phyloP scores from a whole-genome alignment of 208 protist species.

The Leishmania aethiopica region DNA sequence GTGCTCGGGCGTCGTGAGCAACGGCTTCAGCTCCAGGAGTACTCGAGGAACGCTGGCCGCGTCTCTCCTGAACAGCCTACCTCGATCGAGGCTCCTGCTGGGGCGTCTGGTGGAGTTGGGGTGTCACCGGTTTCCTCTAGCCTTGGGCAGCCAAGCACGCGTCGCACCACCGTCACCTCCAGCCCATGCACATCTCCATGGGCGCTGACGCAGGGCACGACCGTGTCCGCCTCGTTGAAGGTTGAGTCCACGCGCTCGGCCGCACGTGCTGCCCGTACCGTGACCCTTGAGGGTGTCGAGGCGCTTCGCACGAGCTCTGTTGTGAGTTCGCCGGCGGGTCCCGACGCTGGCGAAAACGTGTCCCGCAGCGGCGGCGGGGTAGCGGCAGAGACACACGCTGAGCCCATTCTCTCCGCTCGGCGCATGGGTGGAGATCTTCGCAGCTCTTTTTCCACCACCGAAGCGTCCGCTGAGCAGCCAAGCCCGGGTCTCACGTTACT shows the following conservation, averaged over 20 bases:
- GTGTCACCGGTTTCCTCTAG: neutral
- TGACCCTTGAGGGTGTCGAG: neutral
- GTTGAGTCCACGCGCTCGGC: neutral
- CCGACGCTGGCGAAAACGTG: neutral
- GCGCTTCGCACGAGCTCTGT: neutral
- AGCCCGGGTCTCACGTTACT: neutral
- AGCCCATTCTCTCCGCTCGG: neutral
- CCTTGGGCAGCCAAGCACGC: neutral
- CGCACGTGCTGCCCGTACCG: neutral
- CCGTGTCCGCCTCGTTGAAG: neutral
- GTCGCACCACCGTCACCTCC: neutral
- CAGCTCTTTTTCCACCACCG: neutral
- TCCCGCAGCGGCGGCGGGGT: neutral
- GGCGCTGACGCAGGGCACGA: neutral
- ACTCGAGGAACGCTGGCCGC: neutral
- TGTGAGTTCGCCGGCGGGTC: neutral
- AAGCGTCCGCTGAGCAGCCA: neutral
- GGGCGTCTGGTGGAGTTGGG: neutral
- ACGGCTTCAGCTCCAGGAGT: conserved; percentile 8
- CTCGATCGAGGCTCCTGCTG: neutral
- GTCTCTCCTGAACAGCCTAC: neutral
- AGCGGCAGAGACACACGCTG: neutral
- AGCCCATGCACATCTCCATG: neutral
- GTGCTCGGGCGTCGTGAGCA: conserved; percentile 18
- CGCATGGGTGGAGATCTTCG: neutral